Evolutionary conservation across 2,329 filamentous ascomycete genomes (phyloP), one percentile per base, ranked within the genome.

Genomic region (Exserohilum turcica): DNA sequence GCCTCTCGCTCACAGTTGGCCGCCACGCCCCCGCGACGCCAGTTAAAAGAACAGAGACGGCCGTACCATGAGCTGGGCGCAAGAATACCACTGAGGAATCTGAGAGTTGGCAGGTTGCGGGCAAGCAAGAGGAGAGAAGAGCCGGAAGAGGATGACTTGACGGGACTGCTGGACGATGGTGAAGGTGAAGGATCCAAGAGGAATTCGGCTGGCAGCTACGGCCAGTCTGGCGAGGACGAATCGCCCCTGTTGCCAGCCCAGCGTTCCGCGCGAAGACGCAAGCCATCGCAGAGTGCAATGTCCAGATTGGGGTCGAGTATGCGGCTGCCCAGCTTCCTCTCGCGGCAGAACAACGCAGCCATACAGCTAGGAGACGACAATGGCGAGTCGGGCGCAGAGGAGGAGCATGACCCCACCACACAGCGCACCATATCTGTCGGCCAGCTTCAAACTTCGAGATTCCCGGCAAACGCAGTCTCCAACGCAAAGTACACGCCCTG

Each of bases 401-500:
- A 79, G 19, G 73, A 78, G 18, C 78, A 84, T 51, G 77, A 80
- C 65, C 84, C 88, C 4, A 86, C 86, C 6, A 82, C 90, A 1
- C 89, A 91, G 24, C 85, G 93, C 49, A 84, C 84, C 44, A 84
- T 97, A 27, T 80, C 86, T 2, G 90, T 96, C 46, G 93, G 91
- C 52, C 86, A 88, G 42, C 71, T 78, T 27, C 92, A 96, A 70
- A 74, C 85, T 24, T 81, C 86, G 43, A 86, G 88, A 62, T 97
- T 93, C 73, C 93, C 94, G 8, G 86, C 90, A 7, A 99, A 99
- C 74, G 84, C 91, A 51, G 85, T 99, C 43, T 97, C 93, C 31
- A 97, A 99, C 73, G 93, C 94, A 49, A 99, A 97, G 81, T 99
- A 99, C 75, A 97, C 93, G 27, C 86, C 92, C 1, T 88, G 92